Evolutionary conservation across 345 rosid genomes (phyloP).

Genomic region (Hibiscus syriacus): DNA sequence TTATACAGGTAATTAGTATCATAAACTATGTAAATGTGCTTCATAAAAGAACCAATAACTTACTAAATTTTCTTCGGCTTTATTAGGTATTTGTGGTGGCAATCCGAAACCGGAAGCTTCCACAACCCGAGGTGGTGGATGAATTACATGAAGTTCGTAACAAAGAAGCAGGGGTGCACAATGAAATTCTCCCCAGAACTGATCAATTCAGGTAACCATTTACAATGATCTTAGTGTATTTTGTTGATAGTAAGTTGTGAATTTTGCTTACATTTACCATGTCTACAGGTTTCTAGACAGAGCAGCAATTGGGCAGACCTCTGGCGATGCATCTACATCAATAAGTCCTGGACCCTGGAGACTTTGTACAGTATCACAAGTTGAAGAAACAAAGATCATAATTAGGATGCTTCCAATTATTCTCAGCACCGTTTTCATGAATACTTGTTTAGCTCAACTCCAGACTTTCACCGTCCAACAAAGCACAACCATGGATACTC

Average conservation of each 20-base stretch:
- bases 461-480: constrained; percentile 59
- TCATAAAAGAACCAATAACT: not conserved
- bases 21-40: not conserved
- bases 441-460: constrained; percentile 65
- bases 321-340: constrained; percentile 18
- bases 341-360: constrained; percentile 31
- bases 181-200: constrained; percentile 39
- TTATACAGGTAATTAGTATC: constrained; percentile 33
- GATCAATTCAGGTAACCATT: constrained; percentile 42
- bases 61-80: not conserved
- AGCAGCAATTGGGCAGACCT: constrained; percentile 30
- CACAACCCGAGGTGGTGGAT: constrained; percentile 31
- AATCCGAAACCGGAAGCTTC: constrained; percentile 30
- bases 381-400: constrained; percentile 54
- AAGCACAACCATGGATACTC: constrained; percentile 47
- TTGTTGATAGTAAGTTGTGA: not conserved
- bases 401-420: constrained; percentile 47
- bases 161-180: constrained; percentile 23
- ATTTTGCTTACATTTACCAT: not conserved
- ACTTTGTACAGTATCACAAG: constrained; percentile 48
- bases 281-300: constrained; percentile 38
- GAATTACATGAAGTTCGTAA: constrained; percentile 41
- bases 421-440: constrained; percentile 56
- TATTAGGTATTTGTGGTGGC: constrained; percentile 34
- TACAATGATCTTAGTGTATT: not conserved